Conservation (phyloP, 2,329 filamentous ascomycete genomes). For the Pseudocercospora vitis region DNA sequence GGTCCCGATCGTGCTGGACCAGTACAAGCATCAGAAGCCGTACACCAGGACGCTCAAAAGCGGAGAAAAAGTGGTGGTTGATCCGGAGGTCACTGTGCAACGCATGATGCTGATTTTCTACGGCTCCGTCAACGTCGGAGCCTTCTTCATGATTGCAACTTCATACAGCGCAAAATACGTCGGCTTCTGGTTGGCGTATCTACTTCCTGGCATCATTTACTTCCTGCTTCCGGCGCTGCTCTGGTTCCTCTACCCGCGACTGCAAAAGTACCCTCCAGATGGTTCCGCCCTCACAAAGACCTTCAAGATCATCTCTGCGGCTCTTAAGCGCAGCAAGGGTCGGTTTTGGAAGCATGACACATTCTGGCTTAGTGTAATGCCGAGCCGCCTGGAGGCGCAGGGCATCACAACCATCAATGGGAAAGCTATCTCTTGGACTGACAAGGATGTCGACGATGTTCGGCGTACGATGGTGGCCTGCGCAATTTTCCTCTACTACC, state of each 20-base stretch:
- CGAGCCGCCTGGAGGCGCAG: slow-evolving; percentile 24
- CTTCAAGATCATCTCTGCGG: slow-evolving; percentile 26
- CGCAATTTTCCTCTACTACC: slow-evolving; percentile 60
- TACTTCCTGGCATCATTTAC: slow-evolving; percentile 63
- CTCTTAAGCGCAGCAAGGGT: slow-evolving; percentile 28
- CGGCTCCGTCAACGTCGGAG: slow-evolving; percentile 70
- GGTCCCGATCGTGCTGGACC: slow-evolving; percentile 49
- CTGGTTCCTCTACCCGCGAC: slow-evolving; percentile 28
- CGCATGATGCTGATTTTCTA: slow-evolving; percentile 64
- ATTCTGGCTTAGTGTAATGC: slow-evolving; percentile 30
- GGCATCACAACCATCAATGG: slow-evolving; percentile 22
- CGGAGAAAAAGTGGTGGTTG: slow-evolving; percentile 49
- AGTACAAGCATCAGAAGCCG: slow-evolving; percentile 43
- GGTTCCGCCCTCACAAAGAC: slow-evolving; percentile 27
- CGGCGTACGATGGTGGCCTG: slow-evolving; percentile 65
- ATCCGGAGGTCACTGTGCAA: slow-evolving; percentile 48
- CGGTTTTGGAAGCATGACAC: slow-evolving; percentile 25
- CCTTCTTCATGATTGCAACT: slow-evolving; percentile 65
- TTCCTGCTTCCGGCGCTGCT: slow-evolving; percentile 42
- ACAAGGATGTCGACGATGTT: slow-evolving; percentile 69
- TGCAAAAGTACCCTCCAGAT: slow-evolving; percentile 28
- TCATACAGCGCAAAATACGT: slow-evolving; percentile 65
- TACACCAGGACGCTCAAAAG: slow-evolving; percentile 40
- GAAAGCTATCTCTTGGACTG: slow-evolving; percentile 55
- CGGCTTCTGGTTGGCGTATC: slow-evolving; percentile 65